Conservation (phyloP, 768 basidiomycete genomes). For the Termitomyces sp. region DNA sequence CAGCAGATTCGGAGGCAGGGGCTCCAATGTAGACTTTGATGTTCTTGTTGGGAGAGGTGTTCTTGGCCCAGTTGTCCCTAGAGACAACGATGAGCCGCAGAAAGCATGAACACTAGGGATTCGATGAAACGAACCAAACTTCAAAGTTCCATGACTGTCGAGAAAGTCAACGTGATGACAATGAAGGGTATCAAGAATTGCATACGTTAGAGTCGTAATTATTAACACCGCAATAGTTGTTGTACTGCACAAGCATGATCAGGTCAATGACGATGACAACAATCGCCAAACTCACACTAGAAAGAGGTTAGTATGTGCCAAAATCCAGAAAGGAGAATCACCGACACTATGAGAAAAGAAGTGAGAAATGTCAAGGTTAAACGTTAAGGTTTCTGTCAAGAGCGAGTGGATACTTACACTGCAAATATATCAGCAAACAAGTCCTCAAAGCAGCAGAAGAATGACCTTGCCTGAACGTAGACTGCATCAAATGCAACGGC, state of each 20-base stretch:
- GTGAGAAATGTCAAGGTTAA: background rate
- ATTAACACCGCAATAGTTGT: conserved; percentile 27
- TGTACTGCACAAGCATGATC: conserved; percentile 21
- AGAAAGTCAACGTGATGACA: conserved; percentile 4
- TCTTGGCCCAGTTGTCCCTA: conserved; percentile 65
- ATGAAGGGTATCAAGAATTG: background rate
- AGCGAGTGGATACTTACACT: conserved; percentile 10
- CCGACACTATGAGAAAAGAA: conserved; percentile 5
- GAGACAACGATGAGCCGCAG: background rate
- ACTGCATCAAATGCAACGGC: conserved; percentile 63
- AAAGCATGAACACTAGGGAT: background rate
- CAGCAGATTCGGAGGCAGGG: conserved; percentile 50
- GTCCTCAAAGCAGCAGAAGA: background rate
- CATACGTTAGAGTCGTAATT: conserved; percentile 46
- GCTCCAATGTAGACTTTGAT: conserved; percentile 64
- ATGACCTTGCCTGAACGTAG: conserved; percentile 35
- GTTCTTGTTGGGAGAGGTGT: conserved; percentile 48
- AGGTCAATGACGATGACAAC: background rate
- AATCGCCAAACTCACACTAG: conserved; percentile 4
- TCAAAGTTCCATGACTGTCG: conserved; percentile 57
- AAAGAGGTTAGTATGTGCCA: background rate
- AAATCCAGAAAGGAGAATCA: background rate
- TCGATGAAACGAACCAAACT: conserved; percentile 31
- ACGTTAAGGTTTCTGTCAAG: background rate
- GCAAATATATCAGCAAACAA: background rate